Evolutionary conservation across 1,284 basidiomycete genomes (phyloP), one percentile per base, ranked within the genome.

Genomic region (Trichosporon sp.): DNA sequence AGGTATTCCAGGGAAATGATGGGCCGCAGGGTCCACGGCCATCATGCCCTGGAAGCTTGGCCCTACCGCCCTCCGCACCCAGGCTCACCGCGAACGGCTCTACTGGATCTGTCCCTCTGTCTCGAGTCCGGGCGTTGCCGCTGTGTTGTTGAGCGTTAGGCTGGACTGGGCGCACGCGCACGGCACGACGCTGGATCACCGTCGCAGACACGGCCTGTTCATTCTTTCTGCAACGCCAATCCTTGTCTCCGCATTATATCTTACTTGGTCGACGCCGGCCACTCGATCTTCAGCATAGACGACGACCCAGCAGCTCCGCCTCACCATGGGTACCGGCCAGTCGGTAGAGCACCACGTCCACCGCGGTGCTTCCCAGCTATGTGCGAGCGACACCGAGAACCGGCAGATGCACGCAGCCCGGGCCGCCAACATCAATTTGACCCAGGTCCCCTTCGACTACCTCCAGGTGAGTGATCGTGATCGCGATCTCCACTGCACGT

Each of bases 391-490:
- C 54, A 59, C 10, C 26, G 54, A 59, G 31, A 31, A 59, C 54
- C 54, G 21, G 5, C 54, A 59, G 31, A 59, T 59, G 54, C 54
- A 59, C 12, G 54, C 54, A 4, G 54, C 21, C 2, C 54, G 54
- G 26, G 54, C 54, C 5, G 54, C 54, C 54, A 59, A 59, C 54
- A 59, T 59, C 26, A 59, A 59, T 26, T 11, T 59, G 26, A 59
- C 54, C 54, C 54, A 59, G 11, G 54, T 59, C 12, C 54, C 54
- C 10, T 59, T 59, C 54, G 54, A 59, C 54, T 59, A 59, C 11
- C 54, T 59, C 26, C 54, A 59, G 8, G 54, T 59, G 54, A 26
- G 54, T 59, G 35, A 37, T 37, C 8, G 54, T 59, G 35, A 37
- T 37, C 8, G 5, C 35, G 35, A 11, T 11, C 38, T 40, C 38